phyloP scores from a whole-genome alignment of 805 yeast genomes.

The Lipomyces mesembrius region DNA sequence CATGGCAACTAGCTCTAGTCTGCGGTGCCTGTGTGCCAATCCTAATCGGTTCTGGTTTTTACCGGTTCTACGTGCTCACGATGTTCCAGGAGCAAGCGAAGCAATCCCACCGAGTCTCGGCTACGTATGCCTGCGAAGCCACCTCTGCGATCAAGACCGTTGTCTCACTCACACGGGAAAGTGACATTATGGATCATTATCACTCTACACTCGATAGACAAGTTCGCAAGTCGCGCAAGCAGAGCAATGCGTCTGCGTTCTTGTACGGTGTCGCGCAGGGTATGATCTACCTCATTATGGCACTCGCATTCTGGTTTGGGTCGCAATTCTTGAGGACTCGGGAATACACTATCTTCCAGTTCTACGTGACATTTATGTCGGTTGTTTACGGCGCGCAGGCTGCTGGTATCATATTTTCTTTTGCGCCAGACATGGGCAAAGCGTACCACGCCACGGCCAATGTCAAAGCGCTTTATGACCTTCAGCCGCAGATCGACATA shows the following conservation, averaged over 20 bases:
- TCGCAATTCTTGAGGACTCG: conserved; percentile 45
- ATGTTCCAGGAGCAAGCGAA: conserved; percentile 48
- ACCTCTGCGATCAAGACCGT: conserved; percentile 51
- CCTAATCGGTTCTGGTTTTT: conserved; percentile 50
- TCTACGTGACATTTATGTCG: conserved; percentile 50
- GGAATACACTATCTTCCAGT: conserved; percentile 45
- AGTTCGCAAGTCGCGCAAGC: conserved; percentile 26
- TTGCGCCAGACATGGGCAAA: conserved; percentile 53
- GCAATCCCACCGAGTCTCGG: conserved; percentile 48
- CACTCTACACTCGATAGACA: conserved; percentile 24
- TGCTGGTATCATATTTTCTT: conserved; percentile 52
- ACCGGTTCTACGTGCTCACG: conserved; percentile 47
- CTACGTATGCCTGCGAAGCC: conserved; percentile 50
- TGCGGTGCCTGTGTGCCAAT: conserved; percentile 47
- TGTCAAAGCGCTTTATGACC: conserved; percentile 44
- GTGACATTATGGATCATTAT: conserved; percentile 46
- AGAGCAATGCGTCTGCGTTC: conserved; percentile 41
- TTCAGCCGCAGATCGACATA: conserved; percentile 47
- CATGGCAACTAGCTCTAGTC: conserved; percentile 52
- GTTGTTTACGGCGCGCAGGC: conserved; percentile 52
- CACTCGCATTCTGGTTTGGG: conserved; percentile 54
- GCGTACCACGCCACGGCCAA: conserved; percentile 49
- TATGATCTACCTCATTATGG: conserved; percentile 50
- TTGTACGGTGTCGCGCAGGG: conserved; percentile 50
- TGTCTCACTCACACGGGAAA: conserved; percentile 50